Base-by-base conservation (phyloP, 2,329 filamentous ascomycete species). In the Iodosphaeria phyllophila region DNA sequence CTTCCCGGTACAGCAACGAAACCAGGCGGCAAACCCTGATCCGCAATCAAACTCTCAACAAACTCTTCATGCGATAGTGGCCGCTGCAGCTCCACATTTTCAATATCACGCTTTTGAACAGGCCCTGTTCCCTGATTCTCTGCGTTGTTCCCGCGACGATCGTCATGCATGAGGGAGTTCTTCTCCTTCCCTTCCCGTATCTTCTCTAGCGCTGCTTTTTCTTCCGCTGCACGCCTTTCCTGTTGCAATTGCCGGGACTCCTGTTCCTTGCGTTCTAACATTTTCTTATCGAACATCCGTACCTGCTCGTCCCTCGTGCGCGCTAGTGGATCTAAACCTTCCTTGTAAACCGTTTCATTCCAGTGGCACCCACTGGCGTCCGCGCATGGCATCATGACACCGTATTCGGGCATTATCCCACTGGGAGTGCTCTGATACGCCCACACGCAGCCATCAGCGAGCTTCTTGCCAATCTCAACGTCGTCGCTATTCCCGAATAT, bases 381-480 rank as follows among this genome's bases (percentile, higher is more conserved):
- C 2, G 47, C 46, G 35, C 72, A 77, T 3, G 63, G 55, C 13
- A 59, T 33, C 4, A 64, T 42, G 5, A 35, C 41, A 3, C 58
- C 54, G 2, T 37, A 43, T 41, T 78, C 73, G 3, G 72, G 65
- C 72, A 77, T 76, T 29, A 78, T 58, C 10, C 72, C 72, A 1
- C 57, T 58, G 1, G 55, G 46, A 17, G 62, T 73, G 14, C 52
- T 51, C 33, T 64, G 58, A 40, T 78, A 77, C 7, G 70, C 69
- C 73, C 72, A 77, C 4, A 72, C 68, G 34, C 73, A 77, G 8
- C 71, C 72, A 28, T 74, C 67, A 0, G 71, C 60, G n/a, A 77
- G 59, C 39, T 61, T 64, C 41, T 60, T 60, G 13, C 59, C 73
- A 15, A 67, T 56, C 35, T 71, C 64, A n/a, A 77, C 48, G 37